Percentiles rank a stretch among this genome's conserved stretches.
phyloP scores from a whole-genome alignment of 2,329 filamentous ascomycete genomes.

The Hymenoscyphus repandus region DNA sequence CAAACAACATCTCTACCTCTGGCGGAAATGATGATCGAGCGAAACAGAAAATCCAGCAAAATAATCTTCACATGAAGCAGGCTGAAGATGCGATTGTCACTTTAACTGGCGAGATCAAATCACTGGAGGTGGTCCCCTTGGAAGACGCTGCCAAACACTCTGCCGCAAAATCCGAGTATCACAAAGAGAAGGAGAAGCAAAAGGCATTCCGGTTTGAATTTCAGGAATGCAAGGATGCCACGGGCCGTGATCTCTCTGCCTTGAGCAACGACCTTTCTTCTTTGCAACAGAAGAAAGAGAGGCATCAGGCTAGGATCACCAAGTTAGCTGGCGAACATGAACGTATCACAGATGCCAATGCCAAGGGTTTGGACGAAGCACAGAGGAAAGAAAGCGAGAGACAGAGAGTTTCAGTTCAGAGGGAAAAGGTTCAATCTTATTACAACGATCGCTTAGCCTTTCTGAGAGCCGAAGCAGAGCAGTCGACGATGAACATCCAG shows the following conservation, averaged over 20 bases:
- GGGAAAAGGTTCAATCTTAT: conserved; percentile 22
- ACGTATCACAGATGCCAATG: conserved; percentile 63
- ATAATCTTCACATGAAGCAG: conserved; percentile 67
- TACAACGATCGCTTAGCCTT: conserved; percentile 23
- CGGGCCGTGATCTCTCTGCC: conserved; percentile 57
- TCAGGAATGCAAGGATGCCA: conserved; percentile 54
- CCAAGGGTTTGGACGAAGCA: conserved; percentile 41
- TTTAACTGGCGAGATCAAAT: conserved; percentile 55
- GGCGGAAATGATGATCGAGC: conserved; percentile 73
- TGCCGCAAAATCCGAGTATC: conserved; percentile 50
- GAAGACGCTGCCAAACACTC: conserved; percentile 52
- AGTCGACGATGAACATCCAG: conserved; percentile 11
- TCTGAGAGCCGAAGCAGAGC: conserved; percentile 14
- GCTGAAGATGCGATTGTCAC: conserved; percentile 52
- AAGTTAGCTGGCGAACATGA: conserved; percentile 70
- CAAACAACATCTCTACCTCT: conserved; percentile 59
- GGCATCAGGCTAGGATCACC: conserved; percentile 63
- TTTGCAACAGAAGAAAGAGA: conserved; percentile 64
- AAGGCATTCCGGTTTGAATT: conserved; percentile 43
- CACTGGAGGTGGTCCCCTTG: conserved; percentile 57
- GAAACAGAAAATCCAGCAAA: conserved; percentile 69
- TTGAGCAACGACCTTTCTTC: conserved; percentile 60
- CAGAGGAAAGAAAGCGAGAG: conserved; percentile 29
- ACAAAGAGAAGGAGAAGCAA: conserved; percentile 42
- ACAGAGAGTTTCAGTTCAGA: conserved; percentile 23